Conservation (phyloP, 1,284 basidiomycete genomes). For the Pseudozyma hubeiensis region DNA sequence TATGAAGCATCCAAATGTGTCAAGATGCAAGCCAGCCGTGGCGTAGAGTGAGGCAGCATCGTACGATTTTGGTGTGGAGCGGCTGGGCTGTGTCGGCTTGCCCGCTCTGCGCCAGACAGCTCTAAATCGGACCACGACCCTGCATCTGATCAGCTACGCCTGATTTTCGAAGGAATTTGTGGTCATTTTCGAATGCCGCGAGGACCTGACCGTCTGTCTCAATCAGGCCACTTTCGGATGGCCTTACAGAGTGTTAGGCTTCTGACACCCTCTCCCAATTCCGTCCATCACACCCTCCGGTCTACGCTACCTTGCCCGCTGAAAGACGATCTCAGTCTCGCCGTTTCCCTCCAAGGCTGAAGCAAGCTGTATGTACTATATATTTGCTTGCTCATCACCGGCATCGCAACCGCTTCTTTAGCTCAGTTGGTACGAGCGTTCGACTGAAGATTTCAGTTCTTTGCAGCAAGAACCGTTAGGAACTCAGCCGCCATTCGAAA, state of each 20-base stretch:
- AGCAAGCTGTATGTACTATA: not conserved
- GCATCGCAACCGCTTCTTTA: constrained; percentile 30
- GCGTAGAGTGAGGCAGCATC: constrained; percentile 12
- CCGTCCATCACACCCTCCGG: not conserved
- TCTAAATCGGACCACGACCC: not conserved
- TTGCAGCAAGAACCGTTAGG: constrained; percentile 5
- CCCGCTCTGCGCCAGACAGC: not conserved
- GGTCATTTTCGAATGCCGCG: constrained; percentile 2
- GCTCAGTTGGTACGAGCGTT: constrained; percentile 60
- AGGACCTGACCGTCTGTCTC: not conserved
- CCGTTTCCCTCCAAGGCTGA: not conserved
- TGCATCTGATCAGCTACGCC: constrained; percentile 7
- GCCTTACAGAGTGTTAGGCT: not conserved
- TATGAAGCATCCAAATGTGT: not conserved
- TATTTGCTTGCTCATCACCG: not conserved
- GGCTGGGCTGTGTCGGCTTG: not conserved
- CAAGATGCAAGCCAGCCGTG: constrained; percentile 1
- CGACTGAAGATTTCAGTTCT: constrained; percentile 54
- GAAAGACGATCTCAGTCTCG: not conserved
- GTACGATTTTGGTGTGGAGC: constrained; percentile 37
- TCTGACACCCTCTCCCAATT: not conserved
- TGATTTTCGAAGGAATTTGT: not conserved
- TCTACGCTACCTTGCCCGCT: too few species aligned
- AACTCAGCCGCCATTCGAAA: constrained; percentile 23
- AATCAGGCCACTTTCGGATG: constrained; percentile 16